Conservation (phyloP, 1,284 basidiomycete genomes). For the Psilocybe mexicana region DNA sequence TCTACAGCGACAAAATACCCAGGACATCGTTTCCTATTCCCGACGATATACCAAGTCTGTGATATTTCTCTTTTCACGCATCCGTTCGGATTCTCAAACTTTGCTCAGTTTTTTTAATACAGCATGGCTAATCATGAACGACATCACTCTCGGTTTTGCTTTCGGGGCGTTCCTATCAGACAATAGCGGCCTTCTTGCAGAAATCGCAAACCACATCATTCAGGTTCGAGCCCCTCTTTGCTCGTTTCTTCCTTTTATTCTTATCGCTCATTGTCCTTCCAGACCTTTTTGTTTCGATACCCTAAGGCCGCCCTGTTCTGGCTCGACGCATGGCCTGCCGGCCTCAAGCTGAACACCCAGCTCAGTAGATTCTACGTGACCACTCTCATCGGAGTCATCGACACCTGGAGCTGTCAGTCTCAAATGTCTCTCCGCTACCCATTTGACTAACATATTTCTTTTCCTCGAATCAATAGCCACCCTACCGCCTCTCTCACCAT, state of each 20-base stretch:
- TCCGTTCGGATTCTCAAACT: conserved; percentile 10
- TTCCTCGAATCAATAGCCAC: conserved; percentile 37
- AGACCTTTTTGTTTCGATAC: conserved; percentile 19
- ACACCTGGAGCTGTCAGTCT: conserved; percentile 67
- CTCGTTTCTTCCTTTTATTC: neutral
- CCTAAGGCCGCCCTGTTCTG: conserved; percentile 63
- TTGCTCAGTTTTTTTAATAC: conserved; percentile 81
- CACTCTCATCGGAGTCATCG: conserved; percentile 63
- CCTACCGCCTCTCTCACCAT: conserved; percentile 20
- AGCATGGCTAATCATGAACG: conserved; percentile 90
- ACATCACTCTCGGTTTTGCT: conserved; percentile 80
- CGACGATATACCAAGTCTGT: conserved; percentile 62
- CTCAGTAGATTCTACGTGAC: conserved; percentile 82
- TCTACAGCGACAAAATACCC: conserved; percentile 33
- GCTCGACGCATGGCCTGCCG: conserved; percentile 95
- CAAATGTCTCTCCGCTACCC: neutral
- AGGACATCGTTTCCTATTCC: conserved; percentile 37
- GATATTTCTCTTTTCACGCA: conserved; percentile 1
- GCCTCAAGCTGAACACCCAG: conserved; percentile 95
- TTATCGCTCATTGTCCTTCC: neutral
- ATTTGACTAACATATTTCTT: neutral
- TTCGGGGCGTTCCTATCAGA: conserved; percentile 70
- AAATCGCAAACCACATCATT: conserved; percentile 37
- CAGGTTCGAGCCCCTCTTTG: conserved; percentile 37
- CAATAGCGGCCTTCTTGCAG: conserved; percentile 49